Conservation (phyloP, 768 basidiomycete genomes). For the Suillus ampliporus region DNA sequence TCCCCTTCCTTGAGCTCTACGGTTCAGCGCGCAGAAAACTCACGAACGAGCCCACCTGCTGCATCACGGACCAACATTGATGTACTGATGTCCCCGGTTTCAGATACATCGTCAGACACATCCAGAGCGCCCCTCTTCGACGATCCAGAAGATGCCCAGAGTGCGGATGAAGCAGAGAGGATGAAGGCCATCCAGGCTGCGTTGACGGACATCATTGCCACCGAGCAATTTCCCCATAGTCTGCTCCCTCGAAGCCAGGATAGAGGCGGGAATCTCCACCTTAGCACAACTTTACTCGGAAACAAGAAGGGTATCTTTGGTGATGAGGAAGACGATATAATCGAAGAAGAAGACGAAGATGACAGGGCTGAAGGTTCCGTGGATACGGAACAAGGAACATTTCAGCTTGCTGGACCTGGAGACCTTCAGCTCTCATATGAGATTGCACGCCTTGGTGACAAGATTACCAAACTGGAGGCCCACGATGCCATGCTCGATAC, state of each 20-base stretch:
- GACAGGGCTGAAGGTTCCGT: slow-evolving; percentile 26
- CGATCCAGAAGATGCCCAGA: slow-evolving; percentile 69
- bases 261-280: slow-evolving; percentile 10
- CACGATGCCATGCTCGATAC: slow-evolving; percentile 87
- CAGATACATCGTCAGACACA: slow-evolving; percentile 55
- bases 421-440: slow-evolving; percentile 89
- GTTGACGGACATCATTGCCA: slow-evolving; percentile 92
- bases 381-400: slow-evolving; percentile 54
- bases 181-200: slow-evolving; percentile 98
- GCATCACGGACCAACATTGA: slow-evolving; percentile 62
- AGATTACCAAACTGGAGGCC: slow-evolving; percentile 74
- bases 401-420: slow-evolving; percentile 83
- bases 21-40: slow-evolving; percentile 24
- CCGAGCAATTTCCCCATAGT: slow-evolving; percentile 61
- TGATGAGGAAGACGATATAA: slow-evolving; percentile 47
- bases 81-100: slow-evolving; percentile 78
- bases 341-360: slow-evolving; percentile 55
- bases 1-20: slow-evolving; percentile 36
- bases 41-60: slow-evolving; percentile 23
- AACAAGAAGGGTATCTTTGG: slow-evolving; percentile 39
- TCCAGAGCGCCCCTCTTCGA: slow-evolving; percentile 80
- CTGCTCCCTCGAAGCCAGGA: slow-evolving; percentile 17
- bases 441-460: slow-evolving; percentile 77
- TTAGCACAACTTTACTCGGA: slow-evolving; percentile 17
- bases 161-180: slow-evolving; percentile 72